Evolutionary conservation across 257 asterid species (phyloP), one percentile per base, ranked within the genome.

Genomic region (Nicotiana otophora): DNA sequence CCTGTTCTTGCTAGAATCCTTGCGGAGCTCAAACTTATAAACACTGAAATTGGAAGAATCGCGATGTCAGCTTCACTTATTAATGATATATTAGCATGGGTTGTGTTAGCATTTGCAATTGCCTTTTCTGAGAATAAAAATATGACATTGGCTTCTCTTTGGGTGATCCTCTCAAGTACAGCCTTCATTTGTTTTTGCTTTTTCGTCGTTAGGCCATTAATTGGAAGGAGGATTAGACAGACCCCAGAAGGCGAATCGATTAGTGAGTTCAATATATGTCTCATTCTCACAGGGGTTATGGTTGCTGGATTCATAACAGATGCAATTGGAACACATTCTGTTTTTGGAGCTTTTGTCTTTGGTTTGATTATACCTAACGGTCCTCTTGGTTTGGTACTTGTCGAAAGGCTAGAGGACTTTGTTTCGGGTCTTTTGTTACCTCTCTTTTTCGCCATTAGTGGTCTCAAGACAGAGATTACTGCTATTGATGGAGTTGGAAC

Each of bases 61-160:
- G 98, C 98, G 1, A 92, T 96, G 99, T 94, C 98, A 0, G 89
- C 98, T 0, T 97, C 98, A 26, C 93, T 96, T 2, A 86, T 96
- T n/a, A 96, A 94, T 77, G 98, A 96, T 87, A 91, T 96, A 92
- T 91, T 95, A 11, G 99, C 98, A 0, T 96, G 99, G 99, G 48
- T 94, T 12, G 85, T 94, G 0, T 85, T 96, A 5, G 98, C 96
- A 17, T 83, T 93, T 20, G 97, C 98, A n/a, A 93, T 94, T 10
- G 98, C 98, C 61, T 31, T 96, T 55, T 93, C 98, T 0, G 98
- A 94, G 89, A 91, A 94, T 33, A 92, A 92, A 54, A 85, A 86
- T 20, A 84, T 88, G 82, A 84, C 97, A 0, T 53, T 93, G 70
- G 92, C 97, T 16, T 90, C 98, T 0, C 26, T 94, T 2, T 94